A percentile compares a stretch with the other conserved stretches of the same genome.
These are phyloP conservation scores for Phytophthora palmivora DNA, from an alignment of 352 stramenopile genomes.

Conservation along the genomic window DNA sequence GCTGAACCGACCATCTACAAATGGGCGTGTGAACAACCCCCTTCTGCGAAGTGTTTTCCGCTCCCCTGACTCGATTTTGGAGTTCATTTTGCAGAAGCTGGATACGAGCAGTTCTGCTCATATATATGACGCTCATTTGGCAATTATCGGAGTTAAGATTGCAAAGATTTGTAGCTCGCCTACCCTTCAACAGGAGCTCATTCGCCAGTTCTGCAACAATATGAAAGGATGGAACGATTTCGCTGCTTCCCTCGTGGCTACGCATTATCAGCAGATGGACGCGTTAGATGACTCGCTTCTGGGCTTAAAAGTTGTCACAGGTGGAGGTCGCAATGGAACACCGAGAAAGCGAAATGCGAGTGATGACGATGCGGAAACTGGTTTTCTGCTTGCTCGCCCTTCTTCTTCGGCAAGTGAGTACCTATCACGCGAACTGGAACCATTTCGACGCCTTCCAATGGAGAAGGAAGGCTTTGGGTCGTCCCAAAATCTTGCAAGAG, in stretches of 20 bases:
- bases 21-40: constrained; percentile 77
- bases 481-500: constrained; percentile 60
- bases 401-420: constrained; percentile 76
- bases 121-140: constrained; percentile 73
- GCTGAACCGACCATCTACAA: constrained; percentile 65
- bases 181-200: constrained; percentile 77
- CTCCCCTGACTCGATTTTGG: constrained; percentile 67
- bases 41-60: constrained; percentile 76
- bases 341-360: constrained; percentile 33
- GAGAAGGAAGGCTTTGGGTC: constrained; percentile 80
- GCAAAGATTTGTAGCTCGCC: constrained; percentile 81
- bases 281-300: constrained; percentile 65
- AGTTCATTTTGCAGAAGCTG: constrained; percentile 76
- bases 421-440: constrained; percentile 66
- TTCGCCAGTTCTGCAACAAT: constrained; percentile 76
- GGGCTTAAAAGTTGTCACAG: constrained; percentile 28
- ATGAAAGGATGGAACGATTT: constrained; percentile 74
- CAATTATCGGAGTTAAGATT: constrained; percentile 83
- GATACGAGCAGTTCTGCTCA: constrained; percentile 54
- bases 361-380: constrained; percentile 54
- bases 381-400: constrained; percentile 57
- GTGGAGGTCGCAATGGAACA: constrained; percentile 21
- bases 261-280: constrained; percentile 82
- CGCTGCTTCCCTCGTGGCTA: constrained; percentile 66
- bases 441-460: constrained; percentile 69